phyloP scores from a whole-genome alignment of 2,329 filamentous ascomycete genomes.

The Mycosphaerella sp. region DNA sequence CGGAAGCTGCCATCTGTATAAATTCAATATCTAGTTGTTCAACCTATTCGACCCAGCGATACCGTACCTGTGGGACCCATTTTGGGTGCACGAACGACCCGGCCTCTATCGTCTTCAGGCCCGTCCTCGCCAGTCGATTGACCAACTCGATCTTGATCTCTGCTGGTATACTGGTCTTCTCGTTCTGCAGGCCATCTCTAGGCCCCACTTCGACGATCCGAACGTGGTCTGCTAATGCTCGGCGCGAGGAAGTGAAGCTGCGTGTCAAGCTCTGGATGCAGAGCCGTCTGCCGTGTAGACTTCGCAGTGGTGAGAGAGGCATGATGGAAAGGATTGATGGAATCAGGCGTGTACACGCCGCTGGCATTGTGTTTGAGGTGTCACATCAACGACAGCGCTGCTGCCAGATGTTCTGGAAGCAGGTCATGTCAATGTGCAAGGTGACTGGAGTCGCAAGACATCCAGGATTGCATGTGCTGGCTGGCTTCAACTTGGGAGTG shows the following conservation, averaged over 20 bases:
- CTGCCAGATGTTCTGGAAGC: neutral
- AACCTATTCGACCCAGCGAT: neutral
- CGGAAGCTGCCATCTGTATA: conserved; percentile 68
- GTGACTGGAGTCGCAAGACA: neutral
- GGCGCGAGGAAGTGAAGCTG: conserved; percentile 25
- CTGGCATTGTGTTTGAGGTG: neutral
- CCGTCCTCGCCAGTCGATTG: conserved; percentile 60
- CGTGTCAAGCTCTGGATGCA: conserved; percentile 12
- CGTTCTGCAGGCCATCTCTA: conserved; percentile 81
- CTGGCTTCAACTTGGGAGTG: no score
- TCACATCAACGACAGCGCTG: neutral
- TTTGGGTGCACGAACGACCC: conserved; percentile 78
- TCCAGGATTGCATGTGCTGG: no score
- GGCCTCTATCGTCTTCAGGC: conserved; percentile 68
- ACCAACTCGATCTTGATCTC: conserved; percentile 73
- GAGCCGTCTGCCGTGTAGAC: conserved; percentile 11
- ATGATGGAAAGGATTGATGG: neutral
- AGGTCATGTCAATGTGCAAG: neutral
- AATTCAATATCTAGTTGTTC: conserved; percentile 7
- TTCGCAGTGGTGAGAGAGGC: conserved; percentile 4
- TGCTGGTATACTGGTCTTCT: conserved; percentile 64
- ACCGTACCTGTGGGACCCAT: conserved; percentile 69
- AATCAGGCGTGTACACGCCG: neutral
- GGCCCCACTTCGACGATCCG: conserved; percentile 74
- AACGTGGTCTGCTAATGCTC: conserved; percentile 39